phyloP scores from a whole-genome alignment of 768 basidiomycete species.

The Phanerodontia chrysosporium region DNA sequence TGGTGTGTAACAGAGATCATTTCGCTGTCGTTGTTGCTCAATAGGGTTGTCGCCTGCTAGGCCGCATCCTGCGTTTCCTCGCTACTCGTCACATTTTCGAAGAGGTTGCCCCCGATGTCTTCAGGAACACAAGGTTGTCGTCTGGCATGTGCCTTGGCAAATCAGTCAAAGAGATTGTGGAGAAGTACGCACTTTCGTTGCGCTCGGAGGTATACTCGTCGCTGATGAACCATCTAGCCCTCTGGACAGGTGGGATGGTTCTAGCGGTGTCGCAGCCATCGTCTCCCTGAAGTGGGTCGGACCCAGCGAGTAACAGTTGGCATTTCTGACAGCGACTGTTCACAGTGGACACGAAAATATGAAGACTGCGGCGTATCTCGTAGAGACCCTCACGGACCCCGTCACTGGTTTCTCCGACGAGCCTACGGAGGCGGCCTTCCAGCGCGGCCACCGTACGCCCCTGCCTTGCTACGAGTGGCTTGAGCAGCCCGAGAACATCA shows the following conservation, averaged over 20 bases:
- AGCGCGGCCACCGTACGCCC: constrained; percentile 14
- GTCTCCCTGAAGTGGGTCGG: background rate
- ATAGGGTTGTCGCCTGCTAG: constrained; percentile 8
- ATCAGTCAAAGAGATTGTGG: constrained; percentile 12
- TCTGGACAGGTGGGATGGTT: constrained; percentile 3
- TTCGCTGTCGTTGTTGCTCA: background rate
- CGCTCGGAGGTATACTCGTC: background rate
- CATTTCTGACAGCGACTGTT: background rate
- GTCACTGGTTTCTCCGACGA: constrained; percentile 17
- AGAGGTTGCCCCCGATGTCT: constrained; percentile 28
- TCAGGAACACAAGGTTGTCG: constrained; percentile 26
- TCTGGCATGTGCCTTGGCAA: constrained; percentile 13
- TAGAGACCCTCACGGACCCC: constrained; percentile 20
- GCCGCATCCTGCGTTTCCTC: constrained; percentile 27
- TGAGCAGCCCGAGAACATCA: constrained; percentile 9
- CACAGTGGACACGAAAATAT: constrained; percentile 18
- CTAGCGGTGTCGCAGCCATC: constrained; percentile 11
- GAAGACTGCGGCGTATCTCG: constrained; percentile 14
- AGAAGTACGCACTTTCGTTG: background rate
- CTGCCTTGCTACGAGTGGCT: constrained; percentile 11
- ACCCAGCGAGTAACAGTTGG: no score
- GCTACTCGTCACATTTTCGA: constrained; percentile 27
- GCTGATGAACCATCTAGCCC: background rate
- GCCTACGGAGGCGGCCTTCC: constrained; percentile 12
- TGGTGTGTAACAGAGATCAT: constrained; percentile 12